A percentile compares a stretch with the other conserved stretches of the same genome.
Evolutionary conservation across 2,329 filamentous ascomycete genomes (phyloP).

Genomic region (Neonectria coccinea): DNA sequence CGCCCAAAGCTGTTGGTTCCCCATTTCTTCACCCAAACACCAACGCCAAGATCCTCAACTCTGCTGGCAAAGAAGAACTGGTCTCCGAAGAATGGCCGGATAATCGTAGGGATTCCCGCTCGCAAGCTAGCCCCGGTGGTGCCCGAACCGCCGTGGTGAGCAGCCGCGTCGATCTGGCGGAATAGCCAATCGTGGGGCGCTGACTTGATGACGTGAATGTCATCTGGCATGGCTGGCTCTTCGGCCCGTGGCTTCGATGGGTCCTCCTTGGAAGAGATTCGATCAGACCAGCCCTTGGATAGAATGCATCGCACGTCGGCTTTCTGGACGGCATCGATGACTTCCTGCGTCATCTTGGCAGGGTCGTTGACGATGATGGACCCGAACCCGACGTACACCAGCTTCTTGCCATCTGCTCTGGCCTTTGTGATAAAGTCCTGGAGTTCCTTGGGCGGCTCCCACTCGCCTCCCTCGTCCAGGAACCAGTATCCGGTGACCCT

Average conservation of each 20-base stretch:
- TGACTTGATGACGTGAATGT: constrained; percentile 89
- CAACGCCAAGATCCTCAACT: constrained; percentile 93
- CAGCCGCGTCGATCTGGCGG: constrained; percentile 89
- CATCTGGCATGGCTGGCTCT: constrained; percentile 76
- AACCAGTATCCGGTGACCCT: constrained; percentile 99
- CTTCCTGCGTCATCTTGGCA: constrained; percentile 87
- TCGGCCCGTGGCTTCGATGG: constrained; percentile 63
- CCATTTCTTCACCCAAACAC: constrained; percentile 88
- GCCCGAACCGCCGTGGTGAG: constrained; percentile 93
- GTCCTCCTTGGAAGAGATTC: constrained; percentile 65
- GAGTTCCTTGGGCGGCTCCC: constrained; percentile 81
- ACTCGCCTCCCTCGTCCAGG: constrained; percentile 79
- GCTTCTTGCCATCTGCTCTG: constrained; percentile 83
- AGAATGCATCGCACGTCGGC: constrained; percentile 95
- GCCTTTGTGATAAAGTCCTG: constrained; percentile 86
- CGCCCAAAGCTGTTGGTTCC: constrained; percentile 87
- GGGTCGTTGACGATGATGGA: constrained; percentile 95
- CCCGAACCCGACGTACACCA: constrained; percentile 97
- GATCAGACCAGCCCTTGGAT: constrained; percentile 97
- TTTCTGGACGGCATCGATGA: constrained; percentile 89
- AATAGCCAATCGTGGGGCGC: constrained; percentile 99
- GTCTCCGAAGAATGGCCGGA: constrained; percentile 97
- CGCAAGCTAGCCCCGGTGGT: constrained; percentile 94
- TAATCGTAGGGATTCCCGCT: constrained; percentile 91
- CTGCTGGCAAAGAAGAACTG: constrained; percentile 95